Evolutionary conservation across 2,329 filamentous ascomycete species (phyloP).

Genomic region (Colletotrichum acutatum): DNA sequence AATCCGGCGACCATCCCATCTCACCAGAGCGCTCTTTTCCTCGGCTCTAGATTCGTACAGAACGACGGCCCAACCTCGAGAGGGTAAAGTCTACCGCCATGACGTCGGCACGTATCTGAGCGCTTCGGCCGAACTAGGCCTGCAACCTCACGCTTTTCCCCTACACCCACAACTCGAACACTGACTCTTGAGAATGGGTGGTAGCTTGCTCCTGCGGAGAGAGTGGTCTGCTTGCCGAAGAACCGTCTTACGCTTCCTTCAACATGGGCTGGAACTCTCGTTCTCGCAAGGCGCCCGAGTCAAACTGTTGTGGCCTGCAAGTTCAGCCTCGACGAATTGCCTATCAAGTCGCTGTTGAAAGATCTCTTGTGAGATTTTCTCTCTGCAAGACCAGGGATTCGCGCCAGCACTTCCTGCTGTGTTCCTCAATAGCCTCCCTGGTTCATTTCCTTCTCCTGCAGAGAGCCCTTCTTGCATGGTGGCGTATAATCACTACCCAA

Average conservation of each 20-base stretch:
- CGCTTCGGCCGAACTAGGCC: conserved; percentile 23
- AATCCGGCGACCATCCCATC: conserved; percentile 6
- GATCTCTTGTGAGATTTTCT: not conserved
- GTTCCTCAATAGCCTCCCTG: not conserved
- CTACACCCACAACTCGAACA: not conserved
- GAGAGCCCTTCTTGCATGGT: conserved; percentile 30
- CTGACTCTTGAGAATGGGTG: too few relatives aligned
- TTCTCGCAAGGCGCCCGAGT: conserved; percentile 13
- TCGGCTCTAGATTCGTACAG: conserved; percentile 1
- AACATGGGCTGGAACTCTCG: not conserved
- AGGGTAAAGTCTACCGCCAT: conserved; percentile 10
- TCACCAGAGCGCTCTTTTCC: not conserved
- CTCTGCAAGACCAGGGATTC: conserved; percentile 16
- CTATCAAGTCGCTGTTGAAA: not conserved
- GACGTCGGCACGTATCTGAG: conserved; percentile 22
- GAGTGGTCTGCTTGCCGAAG: not conserved
- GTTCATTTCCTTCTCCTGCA: conserved; percentile 2
- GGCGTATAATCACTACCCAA: conserved; percentile 7
- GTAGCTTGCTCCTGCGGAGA: not conserved
- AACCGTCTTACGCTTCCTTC: not conserved
- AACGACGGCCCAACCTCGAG: not conserved
- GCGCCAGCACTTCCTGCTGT: not conserved
- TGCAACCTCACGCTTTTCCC: conserved; percentile 9
- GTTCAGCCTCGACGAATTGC: conserved; percentile 16
- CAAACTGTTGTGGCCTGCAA: not conserved